Percentiles rank a stretch among this genome's conserved stretches.
Conservation (phyloP, 2,329 filamentous ascomycete species). For the Lithohypha guttulata region DNA sequence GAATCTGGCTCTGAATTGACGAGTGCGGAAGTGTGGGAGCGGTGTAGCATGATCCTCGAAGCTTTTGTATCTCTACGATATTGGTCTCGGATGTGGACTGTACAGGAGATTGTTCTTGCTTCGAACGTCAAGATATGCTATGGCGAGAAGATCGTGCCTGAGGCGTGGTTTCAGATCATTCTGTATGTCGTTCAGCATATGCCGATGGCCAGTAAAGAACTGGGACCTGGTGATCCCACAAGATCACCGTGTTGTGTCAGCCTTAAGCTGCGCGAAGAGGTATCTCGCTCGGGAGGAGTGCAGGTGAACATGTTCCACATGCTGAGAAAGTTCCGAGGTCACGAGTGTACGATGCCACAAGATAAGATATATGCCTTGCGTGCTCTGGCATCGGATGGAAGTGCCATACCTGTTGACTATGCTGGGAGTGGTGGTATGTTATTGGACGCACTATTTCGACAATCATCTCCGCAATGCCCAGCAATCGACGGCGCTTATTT, state of each 20-base stretch:
- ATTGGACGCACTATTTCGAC: too few relatives aligned
- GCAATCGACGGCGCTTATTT: too few relatives aligned
- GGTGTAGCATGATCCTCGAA: too few relatives aligned
- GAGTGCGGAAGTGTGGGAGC: too few relatives aligned
- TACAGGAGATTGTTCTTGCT: constrained; percentile 9
- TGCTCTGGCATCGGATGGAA: neutral
- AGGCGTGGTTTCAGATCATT: constrained; percentile 4
- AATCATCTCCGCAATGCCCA: too few relatives aligned
- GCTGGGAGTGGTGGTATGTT: too few relatives aligned
- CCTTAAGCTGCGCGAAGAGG: constrained; percentile 3
- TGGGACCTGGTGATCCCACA: too few relatives aligned
- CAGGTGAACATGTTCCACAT: constrained; percentile 7
- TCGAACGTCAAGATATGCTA: constrained; percentile 4
- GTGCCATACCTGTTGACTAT: neutral
- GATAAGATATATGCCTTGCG: constrained; percentile 6
- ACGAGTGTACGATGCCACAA: constrained; percentile 2
- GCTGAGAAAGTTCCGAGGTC: constrained; percentile 5
- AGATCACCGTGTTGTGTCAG: too few relatives aligned
- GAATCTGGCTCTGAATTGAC: too few relatives aligned
- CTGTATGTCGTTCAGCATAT: constrained; percentile 1
- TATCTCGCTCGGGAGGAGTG: too few relatives aligned
- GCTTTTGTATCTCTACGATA: too few relatives aligned
- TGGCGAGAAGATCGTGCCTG: constrained; percentile 1
- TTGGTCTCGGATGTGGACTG: constrained; percentile 9
- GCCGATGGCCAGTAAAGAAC: neutral